Evolutionary conservation across 2,329 filamentous ascomycete genomes (phyloP).

Genomic region (Kalmusia sp.): DNA sequence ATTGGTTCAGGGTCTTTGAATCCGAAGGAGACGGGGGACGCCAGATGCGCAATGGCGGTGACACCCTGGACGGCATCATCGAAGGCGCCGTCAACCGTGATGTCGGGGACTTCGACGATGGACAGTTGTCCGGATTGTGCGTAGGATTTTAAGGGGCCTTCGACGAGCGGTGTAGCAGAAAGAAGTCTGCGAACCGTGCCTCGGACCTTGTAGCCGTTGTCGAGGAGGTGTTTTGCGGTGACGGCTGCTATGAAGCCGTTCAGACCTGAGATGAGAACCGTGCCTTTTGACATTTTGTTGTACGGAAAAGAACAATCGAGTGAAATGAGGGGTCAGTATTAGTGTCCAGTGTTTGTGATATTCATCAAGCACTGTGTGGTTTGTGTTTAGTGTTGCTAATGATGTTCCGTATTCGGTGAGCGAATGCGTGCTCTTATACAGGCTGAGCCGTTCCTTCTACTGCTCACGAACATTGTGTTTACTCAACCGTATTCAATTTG

Average conservation of each 20-base stretch:
- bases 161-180: slow-evolving; percentile 22
- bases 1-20: slow-evolving; percentile 29
- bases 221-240: slow-evolving; percentile 32
- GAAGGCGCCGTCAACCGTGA: slow-evolving; percentile 33
- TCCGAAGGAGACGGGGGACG: slow-evolving; percentile 24
- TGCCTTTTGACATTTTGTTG: slow-evolving; percentile 24
- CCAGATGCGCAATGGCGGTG: slow-evolving; percentile 30
- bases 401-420: background rate
- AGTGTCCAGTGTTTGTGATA: no score
- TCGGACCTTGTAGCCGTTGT: slow-evolving; percentile 36
- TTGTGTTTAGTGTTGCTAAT: background rate
- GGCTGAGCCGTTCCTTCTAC: background rate
- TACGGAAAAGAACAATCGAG: background rate
- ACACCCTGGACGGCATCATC: slow-evolving; percentile 34
- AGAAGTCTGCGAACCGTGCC: slow-evolving; percentile 36
- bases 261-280: slow-evolving; percentile 32
- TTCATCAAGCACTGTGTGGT: no score
- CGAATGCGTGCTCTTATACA: background rate
- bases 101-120: slow-evolving; percentile 35
- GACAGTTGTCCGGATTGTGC: slow-evolving; percentile 24
- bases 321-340: no score
- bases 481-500: background rate
- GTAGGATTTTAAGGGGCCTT: slow-evolving; percentile 27
- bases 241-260: slow-evolving; percentile 37
- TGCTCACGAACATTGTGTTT: background rate